phyloP scores from a whole-genome alignment of 2,329 filamentous ascomycete species.

The Paraphaeosphaeria minitans region DNA sequence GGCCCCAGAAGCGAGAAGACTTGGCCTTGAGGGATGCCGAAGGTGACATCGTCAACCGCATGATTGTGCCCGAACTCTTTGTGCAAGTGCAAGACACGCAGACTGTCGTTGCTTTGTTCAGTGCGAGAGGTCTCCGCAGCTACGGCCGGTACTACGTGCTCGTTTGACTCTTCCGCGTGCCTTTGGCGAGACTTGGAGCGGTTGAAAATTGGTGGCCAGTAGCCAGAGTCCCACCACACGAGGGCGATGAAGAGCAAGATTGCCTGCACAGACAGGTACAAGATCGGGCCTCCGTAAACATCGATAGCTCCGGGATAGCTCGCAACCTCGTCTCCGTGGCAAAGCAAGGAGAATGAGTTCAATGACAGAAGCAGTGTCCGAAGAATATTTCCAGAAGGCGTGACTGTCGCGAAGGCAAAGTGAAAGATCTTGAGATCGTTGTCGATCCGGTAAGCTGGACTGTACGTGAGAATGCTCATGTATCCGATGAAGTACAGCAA shows the following conservation, averaged over 20 bases:
- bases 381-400: constrained; percentile 77
- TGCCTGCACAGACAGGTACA: constrained; percentile 79
- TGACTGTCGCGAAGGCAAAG: constrained; percentile 74
- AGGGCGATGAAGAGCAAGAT: constrained; percentile 73
- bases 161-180: constrained; percentile 51
- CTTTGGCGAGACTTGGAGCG: constrained; percentile 40
- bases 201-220: constrained; percentile 59
- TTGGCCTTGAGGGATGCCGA: constrained; percentile 78
- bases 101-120: constrained; percentile 66
- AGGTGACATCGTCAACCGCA: constrained; percentile 87
- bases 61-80: constrained; percentile 75
- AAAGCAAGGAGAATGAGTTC: constrained; percentile 84
- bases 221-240: constrained; percentile 80
- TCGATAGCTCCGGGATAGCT: constrained; percentile 72
- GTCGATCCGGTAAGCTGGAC: constrained; percentile 72
- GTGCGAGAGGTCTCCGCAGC: constrained; percentile 68
- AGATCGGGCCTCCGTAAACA: constrained; percentile 81
- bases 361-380: constrained; percentile 76
- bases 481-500: constrained; percentile 55
- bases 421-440: constrained; percentile 70
- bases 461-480: constrained; percentile 72
- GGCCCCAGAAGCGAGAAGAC: constrained; percentile 89
- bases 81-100: constrained; percentile 79
- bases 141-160: constrained; percentile 61
- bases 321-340: constrained; percentile 65